A percentile compares a stretch with the other conserved stretches of the same genome.
These are phyloP conservation scores for Podospora fimiseda DNA, from an alignment of 495 filamentous ascomycete genomes.

Conservation along the genomic window DNA sequence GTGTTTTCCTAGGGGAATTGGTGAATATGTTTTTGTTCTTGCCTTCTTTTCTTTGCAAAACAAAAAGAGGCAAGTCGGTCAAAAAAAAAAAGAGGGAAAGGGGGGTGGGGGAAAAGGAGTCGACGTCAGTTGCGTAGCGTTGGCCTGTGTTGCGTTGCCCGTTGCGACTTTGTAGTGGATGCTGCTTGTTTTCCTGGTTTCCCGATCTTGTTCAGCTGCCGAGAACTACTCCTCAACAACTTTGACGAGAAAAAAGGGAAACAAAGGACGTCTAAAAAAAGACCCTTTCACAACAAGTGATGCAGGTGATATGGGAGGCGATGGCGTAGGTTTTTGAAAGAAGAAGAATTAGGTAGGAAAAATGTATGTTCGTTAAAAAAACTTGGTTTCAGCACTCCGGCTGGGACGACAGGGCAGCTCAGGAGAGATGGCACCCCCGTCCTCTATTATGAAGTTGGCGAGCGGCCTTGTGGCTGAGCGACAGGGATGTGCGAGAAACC, in stretches of 20 bases:
- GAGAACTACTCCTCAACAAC: no score
- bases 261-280: neutral
- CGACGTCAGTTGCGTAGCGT: neutral
- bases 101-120: neutral
- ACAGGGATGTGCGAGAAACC: constrained; percentile 13
- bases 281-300: neutral
- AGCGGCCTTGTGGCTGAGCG: constrained; percentile 21
- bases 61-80: neutral
- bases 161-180: neutral
- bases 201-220: no score
- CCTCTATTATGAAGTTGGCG: constrained; percentile 19
- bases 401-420: neutral
- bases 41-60: no score
- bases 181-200: no score
- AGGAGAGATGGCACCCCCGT: constrained; percentile 15
- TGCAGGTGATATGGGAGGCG: neutral
- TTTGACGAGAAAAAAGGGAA: no score
- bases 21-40: no score
- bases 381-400: constrained; percentile 22
- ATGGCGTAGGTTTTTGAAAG: constrained; percentile 5
- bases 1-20: neutral
- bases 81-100: neutral
- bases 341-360: neutral
- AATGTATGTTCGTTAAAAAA: constrained; percentile 17
- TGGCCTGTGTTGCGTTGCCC: no score